phyloP scores from a whole-genome alignment of 2,329 filamentous ascomycete genomes.

The Paracoccidioides brasiliensis region DNA sequence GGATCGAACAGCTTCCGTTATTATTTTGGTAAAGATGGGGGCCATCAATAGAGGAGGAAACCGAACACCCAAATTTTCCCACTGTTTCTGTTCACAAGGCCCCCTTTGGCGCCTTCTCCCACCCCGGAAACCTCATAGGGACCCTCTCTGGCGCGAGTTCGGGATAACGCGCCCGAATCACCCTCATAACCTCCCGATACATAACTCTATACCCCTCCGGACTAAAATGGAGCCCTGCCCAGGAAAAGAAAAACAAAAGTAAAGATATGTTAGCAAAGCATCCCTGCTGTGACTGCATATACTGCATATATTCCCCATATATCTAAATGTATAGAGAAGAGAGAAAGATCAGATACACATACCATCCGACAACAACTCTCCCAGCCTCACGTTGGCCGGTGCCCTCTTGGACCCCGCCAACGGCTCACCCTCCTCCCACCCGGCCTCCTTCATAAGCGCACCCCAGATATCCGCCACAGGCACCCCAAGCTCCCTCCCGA shows the following conservation, averaged over 20 bases:
- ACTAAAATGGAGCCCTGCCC: conserved; percentile 45
- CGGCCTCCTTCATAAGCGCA: conserved; percentile 55
- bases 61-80: too few species aligned
- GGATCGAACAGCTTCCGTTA: too few species aligned
- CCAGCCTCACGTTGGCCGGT: conserved; percentile 43
- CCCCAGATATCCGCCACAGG: conserved; percentile 68
- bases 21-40: too few species aligned
- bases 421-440: conserved; percentile 39
- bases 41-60: too few species aligned
- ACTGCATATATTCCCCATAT: too few species aligned
- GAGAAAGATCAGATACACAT: conserved; percentile 13
- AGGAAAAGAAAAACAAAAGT: background rate
- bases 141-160: conserved; percentile 42
- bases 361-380: conserved; percentile 45
- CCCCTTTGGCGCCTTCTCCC: conserved; percentile 33
- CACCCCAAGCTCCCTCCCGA: conserved; percentile 44
- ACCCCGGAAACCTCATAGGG: conserved; percentile 41
- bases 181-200: conserved; percentile 40
- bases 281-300: too few species aligned
- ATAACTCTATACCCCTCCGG: conserved; percentile 44
- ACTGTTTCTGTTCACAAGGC: background rate
- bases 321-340: background rate
- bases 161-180: conserved; percentile 40
- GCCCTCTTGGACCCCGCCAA: conserved; percentile 46
- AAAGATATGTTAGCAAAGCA: background rate